These are phyloP conservation scores for Monosporascus sp. DNA, from an alignment of 2,329 filamentous ascomycete genomes.

Conservation along the genomic window DNA sequence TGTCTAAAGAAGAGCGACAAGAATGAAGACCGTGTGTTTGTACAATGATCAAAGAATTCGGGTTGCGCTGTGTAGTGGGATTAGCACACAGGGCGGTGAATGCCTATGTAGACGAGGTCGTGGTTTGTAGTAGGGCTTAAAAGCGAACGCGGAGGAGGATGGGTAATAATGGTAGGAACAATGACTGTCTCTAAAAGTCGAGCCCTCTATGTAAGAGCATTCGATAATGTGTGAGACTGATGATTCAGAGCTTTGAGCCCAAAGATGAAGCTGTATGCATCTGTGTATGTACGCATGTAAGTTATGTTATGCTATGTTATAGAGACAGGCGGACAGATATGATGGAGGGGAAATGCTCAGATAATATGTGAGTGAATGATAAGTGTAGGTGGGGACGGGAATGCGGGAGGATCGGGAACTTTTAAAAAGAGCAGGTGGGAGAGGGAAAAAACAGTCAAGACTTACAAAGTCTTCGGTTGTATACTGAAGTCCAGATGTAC, in stretches of 20 bases:
- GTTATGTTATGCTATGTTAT: constrained; percentile 14
- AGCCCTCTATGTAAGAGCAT: neutral
- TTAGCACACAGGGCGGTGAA: constrained; percentile 24
- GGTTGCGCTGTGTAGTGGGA: constrained; percentile 16
- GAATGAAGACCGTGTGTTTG: constrained; percentile 6
- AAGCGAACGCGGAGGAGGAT: neutral
- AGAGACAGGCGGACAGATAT: constrained; percentile 12
- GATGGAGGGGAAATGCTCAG: constrained; percentile 17
- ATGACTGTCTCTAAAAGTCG: neutral
- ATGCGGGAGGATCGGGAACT: constrained; percentile 17
- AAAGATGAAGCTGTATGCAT: neutral
- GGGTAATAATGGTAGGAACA: neutral
- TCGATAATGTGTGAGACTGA: constrained; percentile 14
- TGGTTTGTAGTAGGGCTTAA: neutral
- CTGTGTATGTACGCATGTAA: constrained; percentile 4
- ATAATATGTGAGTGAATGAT: constrained; percentile 6
- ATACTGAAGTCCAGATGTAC: constrained; percentile 5
- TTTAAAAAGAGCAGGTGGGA: constrained; percentile 7
- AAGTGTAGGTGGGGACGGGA: constrained; percentile 11
- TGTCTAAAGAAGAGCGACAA: constrained; percentile 3
- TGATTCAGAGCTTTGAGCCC: constrained; percentile 14
- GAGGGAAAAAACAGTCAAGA: constrained; percentile 8
- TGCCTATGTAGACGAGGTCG: neutral
- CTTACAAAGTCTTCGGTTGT: constrained; percentile 14
- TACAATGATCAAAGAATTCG: constrained; percentile 16